Evolutionary conservation across 345 rosid genomes (phyloP), one percentile per base, ranked within the genome.

Genomic region (Dipteronia sinensis): DNA sequence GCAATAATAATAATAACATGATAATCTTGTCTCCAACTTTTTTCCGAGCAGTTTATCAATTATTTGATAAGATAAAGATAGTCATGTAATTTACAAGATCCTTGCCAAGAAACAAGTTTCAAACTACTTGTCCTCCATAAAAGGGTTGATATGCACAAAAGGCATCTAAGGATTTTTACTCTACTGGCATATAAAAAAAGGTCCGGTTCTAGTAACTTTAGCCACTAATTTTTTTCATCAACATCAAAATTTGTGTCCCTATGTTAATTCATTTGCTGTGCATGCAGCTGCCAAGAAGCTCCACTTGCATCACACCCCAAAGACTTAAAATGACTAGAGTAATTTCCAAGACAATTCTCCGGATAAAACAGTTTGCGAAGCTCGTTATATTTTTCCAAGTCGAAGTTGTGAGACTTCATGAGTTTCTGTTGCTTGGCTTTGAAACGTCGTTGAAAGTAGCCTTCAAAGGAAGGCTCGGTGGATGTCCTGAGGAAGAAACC

Each of bases 381-480:
- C 76, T 80, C 61, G 44, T 67, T 67, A 51, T 90, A 93, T 84
- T 78, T 85, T 29, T 74, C 56, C 27, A 81, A 27, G 53, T 92
- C 90, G 25, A 93, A 95, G 49, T 74, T 71, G 19, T 72, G 81
- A 20, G 38, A 64, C 71, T 83, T 82, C 84, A 90, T 85, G 67
- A 95, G 96, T 78, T 86, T 89, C 58, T 69, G 78, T 73, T 87
- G 99, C 86, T 88, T 95, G 38, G 88, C 81, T 20, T 29, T 73
- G 77, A 92, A 88, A 71, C 98, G 83, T 22, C 90, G 83, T 23
- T 80, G 85, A 69, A 84, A 95, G 69, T 83, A 86, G 16, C 98
- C 97, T 85, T 92, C 91, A 34, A 92, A 92, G 17, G 95, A 73
- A 2, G 99, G 99, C 78, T 95, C 97, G 0, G 79, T 86, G 3